A percentile compares a stretch with the other conserved stretches of the same genome.
phyloP scores from a whole-genome alignment of 2,329 filamentous ascomycete genomes.

The Pestalotiopsis sp. region DNA sequence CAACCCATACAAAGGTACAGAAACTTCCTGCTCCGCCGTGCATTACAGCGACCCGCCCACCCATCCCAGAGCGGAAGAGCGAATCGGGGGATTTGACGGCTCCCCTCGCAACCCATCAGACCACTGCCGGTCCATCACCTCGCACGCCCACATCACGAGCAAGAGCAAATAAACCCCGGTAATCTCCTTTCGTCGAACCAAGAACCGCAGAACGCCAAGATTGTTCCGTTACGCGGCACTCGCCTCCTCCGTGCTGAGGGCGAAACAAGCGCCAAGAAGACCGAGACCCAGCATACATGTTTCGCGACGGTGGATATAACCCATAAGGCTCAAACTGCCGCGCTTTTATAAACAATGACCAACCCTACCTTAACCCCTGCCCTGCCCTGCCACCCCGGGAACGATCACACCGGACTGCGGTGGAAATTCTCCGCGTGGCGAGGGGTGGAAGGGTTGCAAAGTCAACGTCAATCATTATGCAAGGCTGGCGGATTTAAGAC shows the following conservation, averaged over 20 bases:
- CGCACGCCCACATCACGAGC: background rate
- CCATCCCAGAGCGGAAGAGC: background rate
- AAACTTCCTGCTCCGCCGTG: background rate
- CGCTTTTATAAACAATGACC: too few species aligned
- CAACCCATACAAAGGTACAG: background rate
- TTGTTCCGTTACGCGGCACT: background rate
- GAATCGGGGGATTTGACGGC: background rate
- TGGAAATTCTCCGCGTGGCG: background rate
- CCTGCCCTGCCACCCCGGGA: background rate
- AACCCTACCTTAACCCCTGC: background rate
- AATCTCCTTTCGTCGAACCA: background rate
- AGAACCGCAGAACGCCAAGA: background rate
- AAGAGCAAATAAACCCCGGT: background rate
- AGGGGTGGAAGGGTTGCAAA: background rate
- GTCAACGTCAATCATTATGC: background rate
- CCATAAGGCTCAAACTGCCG: too few species aligned
- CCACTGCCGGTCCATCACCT: background rate
- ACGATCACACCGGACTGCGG: background rate
- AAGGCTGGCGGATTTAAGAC: background rate
- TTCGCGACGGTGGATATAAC: background rate
- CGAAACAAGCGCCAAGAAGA: background rate
- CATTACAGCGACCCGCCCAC: background rate
- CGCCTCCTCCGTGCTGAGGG: background rate
- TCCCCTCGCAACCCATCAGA: background rate
- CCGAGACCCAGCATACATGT: background rate